phyloP scores from a whole-genome alignment of 2,329 filamentous ascomycete species.

The Pyrenophora tritici-repentis region DNA sequence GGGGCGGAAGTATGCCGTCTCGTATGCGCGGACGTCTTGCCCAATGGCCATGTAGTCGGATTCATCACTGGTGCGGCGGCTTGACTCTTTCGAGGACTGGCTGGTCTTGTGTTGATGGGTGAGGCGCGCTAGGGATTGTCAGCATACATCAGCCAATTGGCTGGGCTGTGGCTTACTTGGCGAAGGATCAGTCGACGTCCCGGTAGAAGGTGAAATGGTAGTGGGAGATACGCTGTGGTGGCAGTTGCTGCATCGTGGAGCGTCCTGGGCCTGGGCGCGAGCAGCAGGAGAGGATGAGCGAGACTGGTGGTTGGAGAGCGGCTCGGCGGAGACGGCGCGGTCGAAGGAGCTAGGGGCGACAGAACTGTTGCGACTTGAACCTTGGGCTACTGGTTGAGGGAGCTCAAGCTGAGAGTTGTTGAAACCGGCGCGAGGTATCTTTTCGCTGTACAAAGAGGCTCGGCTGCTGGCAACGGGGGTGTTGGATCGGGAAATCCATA shows the following conservation, averaged over 20 bases:
- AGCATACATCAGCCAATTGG: neutral
- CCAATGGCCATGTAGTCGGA: conserved; percentile 41
- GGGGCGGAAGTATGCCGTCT: conserved; percentile 42
- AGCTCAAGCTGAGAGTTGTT: conserved; percentile 43
- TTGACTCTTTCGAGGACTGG: conserved; percentile 36
- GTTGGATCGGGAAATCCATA: conserved; percentile 60
- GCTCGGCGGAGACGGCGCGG: conserved; percentile 47
- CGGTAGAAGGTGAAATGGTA: conserved; percentile 23
- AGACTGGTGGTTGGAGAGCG: conserved; percentile 35
- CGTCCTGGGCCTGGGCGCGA: conserved; percentile 32
- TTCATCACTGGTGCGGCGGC: conserved; percentile 42
- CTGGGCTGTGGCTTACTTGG: conserved; percentile 26
- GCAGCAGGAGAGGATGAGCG: conserved; percentile 37
- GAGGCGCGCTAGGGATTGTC: conserved; percentile 27
- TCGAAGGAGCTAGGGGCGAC: conserved; percentile 46
- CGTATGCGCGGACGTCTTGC: conserved; percentile 38
- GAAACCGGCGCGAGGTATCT: conserved; percentile 19
- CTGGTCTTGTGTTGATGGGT: conserved; percentile 19
- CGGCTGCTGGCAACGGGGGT: conserved; percentile 48
- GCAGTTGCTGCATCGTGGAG: conserved; percentile 45
- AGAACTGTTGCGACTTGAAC: conserved; percentile 44
- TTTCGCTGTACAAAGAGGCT: conserved; percentile 41
- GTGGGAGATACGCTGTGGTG: conserved; percentile 31
- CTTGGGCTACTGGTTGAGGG: conserved; percentile 34
- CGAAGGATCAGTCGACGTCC: conserved; percentile 27